These are phyloP conservation scores for Aphelidium insulamus DNA, from an alignment of 371 early-diverging fungal genomes.

Conservation along the genomic window DNA sequence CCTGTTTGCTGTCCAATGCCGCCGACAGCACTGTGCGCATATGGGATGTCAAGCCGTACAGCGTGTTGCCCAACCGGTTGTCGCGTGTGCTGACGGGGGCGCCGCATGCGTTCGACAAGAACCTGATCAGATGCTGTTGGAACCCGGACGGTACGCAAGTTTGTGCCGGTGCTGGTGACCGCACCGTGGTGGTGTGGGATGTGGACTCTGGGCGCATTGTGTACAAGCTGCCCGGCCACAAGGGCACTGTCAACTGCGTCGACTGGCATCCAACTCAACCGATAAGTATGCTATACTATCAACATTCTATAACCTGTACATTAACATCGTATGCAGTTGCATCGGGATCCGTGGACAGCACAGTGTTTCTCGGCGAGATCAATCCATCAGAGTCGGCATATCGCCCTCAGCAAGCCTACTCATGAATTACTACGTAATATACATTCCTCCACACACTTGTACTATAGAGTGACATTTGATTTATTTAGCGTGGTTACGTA, in stretches of 20 bases:
- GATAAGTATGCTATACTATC: slow-evolving; percentile 20
- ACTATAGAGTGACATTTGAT: too few species aligned
- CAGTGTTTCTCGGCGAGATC: slow-evolving; percentile 65
- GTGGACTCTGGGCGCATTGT: slow-evolving; percentile 53
- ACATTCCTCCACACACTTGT: too few species aligned
- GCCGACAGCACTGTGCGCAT: slow-evolving; percentile 89
- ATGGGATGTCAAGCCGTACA: slow-evolving; percentile 79
- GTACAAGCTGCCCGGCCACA: slow-evolving; percentile 92
- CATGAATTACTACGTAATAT: too few species aligned
- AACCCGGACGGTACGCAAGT: slow-evolving; percentile 70
- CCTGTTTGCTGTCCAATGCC: slow-evolving; percentile 48
- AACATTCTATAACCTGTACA: neutral
- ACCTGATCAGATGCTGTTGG: slow-evolving; percentile 70
- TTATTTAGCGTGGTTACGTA: too few species aligned
- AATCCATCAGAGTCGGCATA: slow-evolving; percentile 21
- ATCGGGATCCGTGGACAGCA: slow-evolving; percentile 64
- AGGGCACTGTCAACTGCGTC: slow-evolving; percentile 84
- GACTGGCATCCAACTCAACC: slow-evolving; percentile 85
- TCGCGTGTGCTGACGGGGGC: slow-evolving; percentile 34
- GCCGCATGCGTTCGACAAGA: slow-evolving; percentile 83
- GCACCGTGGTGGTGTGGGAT: slow-evolving; percentile 88
- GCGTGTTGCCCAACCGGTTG: slow-evolving; percentile 21
- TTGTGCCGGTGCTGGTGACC: slow-evolving; percentile 78
- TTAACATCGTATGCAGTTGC: slow-evolving; percentile 17
- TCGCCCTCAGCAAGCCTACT: too few species aligned